Evolutionary conservation across 2,329 filamentous ascomycete species (phyloP), one percentile per base, ranked within the genome.

Genomic region (Chaetomium globosum): DNA sequence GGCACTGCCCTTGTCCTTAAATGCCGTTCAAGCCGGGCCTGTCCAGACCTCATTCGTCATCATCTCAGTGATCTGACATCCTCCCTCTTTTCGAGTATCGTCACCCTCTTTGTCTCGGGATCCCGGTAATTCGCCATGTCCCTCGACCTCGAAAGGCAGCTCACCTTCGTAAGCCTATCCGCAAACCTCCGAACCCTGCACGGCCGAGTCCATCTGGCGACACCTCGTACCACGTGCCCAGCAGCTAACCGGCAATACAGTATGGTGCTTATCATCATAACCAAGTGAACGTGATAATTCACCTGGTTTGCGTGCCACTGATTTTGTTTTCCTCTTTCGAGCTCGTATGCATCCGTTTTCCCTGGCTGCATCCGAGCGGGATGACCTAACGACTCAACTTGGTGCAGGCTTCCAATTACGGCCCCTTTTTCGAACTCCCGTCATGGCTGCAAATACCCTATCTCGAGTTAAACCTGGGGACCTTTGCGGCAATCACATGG

Each of bases 261-360:
- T 95, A 95, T 81, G 91, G 91, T 76, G 85, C 90, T 65, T 94
- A 95, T 75, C 91, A 95, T 78, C 87, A 91, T 74, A 89, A 94
- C 77, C 79, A 85, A 55, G 85, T 90, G 78, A 95, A 95, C 76
- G 80, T 93, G 66, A 83, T 82, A 70, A 93, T 95, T 74, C 91
- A 95, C 77, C 89, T 93, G 80, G 80, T 87, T 65, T 94, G 90
- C 75, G 91, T 95, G 64, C 91, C 91, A 53, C 77, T 90, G 62
- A 89, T 95, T 65, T 78, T 94, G 61, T 82, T 91, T 74, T 88
- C 89, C 2, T 84, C 81, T 48, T 88, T 94, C 73, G 81, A 89
- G 65, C 82, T 94, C 74, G 91, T 93, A 84, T 70, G 87, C 63
- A 19, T 30, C 61, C 51, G 46, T 28, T 39, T 39, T 31, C 33